Percentiles rank a stretch among this genome's conserved stretches.
phyloP scores from a whole-genome alignment of 495 filamentous ascomycete genomes.

The Daldinia childiae region DNA sequence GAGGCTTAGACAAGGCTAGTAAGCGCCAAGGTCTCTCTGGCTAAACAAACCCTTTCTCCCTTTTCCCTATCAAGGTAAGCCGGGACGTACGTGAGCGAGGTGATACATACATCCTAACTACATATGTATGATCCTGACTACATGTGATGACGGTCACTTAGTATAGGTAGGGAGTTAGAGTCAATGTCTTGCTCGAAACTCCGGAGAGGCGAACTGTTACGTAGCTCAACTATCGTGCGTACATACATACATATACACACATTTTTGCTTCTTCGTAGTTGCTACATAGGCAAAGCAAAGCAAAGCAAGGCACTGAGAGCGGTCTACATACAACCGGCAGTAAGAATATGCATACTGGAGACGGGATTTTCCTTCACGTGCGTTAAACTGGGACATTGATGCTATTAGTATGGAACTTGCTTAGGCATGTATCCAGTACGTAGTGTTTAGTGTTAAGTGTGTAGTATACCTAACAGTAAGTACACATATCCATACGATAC shows the following conservation, averaged over 20 bases:
- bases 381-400: slow-evolving; percentile 1
- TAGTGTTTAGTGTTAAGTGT: background rate
- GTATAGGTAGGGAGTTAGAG: background rate
- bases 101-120: background rate
- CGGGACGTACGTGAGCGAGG: slow-evolving; percentile 25
- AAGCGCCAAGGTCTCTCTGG: slow-evolving; percentile 39
- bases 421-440: no score
- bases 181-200: slow-evolving; percentile 11
- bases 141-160: slow-evolving; percentile 9
- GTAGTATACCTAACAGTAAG: background rate
- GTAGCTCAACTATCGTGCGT: background rate
- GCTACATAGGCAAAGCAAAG: background rate
- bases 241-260: background rate
- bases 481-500: slow-evolving; percentile 17
- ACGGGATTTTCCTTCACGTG: slow-evolving; percentile 36
- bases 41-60: background rate
- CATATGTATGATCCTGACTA: background rate
- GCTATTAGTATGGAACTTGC: no score
- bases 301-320: background rate
- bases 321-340: slow-evolving; percentile 2
- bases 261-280: no score
- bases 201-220: slow-evolving; percentile 22
- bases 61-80: slow-evolving; percentile 27
- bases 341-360: slow-evolving; percentile 4
- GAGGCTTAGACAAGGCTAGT: slow-evolving; percentile 40